A percentile compares a stretch with the other conserved stretches of the same genome.
These are phyloP conservation scores for Schizopora paradoxa DNA, from an alignment of 1,284 basidiomycete genomes.

Conservation along the genomic window DNA sequence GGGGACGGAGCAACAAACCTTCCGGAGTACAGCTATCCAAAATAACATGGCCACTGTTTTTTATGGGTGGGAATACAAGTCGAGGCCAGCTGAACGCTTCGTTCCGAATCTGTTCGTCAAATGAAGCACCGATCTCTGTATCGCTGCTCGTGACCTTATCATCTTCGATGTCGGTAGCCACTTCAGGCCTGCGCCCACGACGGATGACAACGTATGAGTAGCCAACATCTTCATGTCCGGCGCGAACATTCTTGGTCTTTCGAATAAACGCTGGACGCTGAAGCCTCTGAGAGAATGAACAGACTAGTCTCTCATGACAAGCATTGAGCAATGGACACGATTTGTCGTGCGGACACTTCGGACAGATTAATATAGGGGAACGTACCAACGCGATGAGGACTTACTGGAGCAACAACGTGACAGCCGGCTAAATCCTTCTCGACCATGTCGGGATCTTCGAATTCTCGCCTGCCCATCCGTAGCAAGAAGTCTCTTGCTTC, in stretches of 20 bases:
- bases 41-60: constrained; percentile 89
- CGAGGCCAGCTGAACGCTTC: constrained; percentile 88
- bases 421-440: constrained; percentile 44
- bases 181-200: constrained; percentile 65
- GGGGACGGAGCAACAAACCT: constrained; percentile 43
- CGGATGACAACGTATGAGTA: constrained; percentile 92
- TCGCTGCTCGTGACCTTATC: neutral
- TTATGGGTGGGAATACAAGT: constrained; percentile 85
- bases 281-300: constrained; percentile 83
- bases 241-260: constrained; percentile 78
- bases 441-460: constrained; percentile 39
- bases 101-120: constrained; percentile 46
- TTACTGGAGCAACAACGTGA: constrained; percentile 79
- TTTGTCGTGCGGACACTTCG: constrained; percentile 87
- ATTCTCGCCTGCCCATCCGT: constrained; percentile 55
- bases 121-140: constrained; percentile 1
- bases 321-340: constrained; percentile 71
- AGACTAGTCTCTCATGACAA: constrained; percentile 52
- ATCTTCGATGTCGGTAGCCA: constrained; percentile 22
- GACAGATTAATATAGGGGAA: constrained; percentile 12
- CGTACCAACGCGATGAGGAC: constrained; percentile 28
- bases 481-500: constrained; percentile 80
- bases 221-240: constrained; percentile 80
- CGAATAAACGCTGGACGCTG: constrained; percentile 84
- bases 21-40: constrained; percentile 84